phyloP scores from a whole-genome alignment of 306 rosid species.

The Cucurbita pepo region DNA sequence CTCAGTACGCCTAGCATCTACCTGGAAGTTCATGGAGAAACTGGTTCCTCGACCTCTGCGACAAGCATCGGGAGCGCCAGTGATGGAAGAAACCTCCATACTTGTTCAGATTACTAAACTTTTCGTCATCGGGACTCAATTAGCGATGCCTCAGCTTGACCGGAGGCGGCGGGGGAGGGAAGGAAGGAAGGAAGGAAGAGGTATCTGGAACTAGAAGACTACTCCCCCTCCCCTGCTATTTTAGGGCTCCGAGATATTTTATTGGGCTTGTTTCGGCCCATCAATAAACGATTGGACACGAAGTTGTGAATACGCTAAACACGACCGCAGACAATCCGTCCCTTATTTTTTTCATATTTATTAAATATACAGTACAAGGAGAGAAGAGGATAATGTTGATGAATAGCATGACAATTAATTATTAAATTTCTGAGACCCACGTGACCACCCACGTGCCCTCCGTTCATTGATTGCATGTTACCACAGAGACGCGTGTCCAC shows the following conservation, averaged over 20 bases:
- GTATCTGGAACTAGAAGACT: background rate
- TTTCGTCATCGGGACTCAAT: background rate
- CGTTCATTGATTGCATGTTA: too few relatives aligned
- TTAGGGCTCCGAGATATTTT: background rate
- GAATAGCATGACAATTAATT: too few relatives aligned
- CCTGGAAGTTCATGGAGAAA: background rate
- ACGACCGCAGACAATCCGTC: background rate
- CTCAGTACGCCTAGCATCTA: background rate
- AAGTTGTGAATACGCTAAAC: background rate
- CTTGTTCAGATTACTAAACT: constrained; percentile 1
- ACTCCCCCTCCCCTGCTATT: background rate
- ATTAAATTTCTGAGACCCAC: too few relatives aligned
- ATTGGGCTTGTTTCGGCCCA: background rate
- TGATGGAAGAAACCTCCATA: background rate
- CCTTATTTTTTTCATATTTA: too few relatives aligned
- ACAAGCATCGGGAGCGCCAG: background rate
- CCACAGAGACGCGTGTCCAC: background rate
- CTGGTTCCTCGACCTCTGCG: constrained; percentile 4
- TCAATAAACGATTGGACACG: too few relatives aligned
- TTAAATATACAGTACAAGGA: background rate
- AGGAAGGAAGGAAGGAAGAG: too few relatives aligned
- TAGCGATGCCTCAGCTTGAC: too few relatives aligned
- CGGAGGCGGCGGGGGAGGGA: too few relatives aligned
- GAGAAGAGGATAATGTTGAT: background rate
- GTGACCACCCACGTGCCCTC: too few relatives aligned